Percentiles rank a stretch among this genome's conserved stretches.
Conservation (phyloP, 768 basidiomycete species). For the Russula emetica region DNA sequence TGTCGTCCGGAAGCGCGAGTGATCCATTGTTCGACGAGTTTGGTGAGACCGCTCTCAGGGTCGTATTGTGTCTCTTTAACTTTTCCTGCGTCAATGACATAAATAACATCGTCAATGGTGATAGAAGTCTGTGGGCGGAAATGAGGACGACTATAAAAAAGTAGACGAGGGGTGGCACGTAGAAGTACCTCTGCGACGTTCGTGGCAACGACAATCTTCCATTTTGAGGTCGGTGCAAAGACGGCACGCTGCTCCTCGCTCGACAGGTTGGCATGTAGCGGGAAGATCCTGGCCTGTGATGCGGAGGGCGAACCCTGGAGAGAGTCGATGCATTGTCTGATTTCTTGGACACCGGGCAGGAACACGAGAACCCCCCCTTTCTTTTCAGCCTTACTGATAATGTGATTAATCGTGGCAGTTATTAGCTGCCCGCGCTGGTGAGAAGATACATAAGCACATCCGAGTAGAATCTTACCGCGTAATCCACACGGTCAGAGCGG, state of each 20-base stretch:
- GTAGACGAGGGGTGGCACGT: background rate
- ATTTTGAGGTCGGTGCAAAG: slow-evolving; percentile 56
- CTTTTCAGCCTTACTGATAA: slow-evolving; percentile 46
- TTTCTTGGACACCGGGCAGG: slow-evolving; percentile 86
- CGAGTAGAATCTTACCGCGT: slow-evolving; percentile 45
- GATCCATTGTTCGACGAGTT: slow-evolving; percentile 75
- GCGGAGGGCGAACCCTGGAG: slow-evolving; percentile 39
- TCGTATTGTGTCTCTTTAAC: slow-evolving; percentile 81
- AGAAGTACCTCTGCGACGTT: slow-evolving; percentile 80
- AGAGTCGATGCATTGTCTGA: slow-evolving; percentile 67
- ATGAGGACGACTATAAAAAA: background rate
- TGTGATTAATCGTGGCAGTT: slow-evolving; percentile 58
- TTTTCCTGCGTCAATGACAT: slow-evolving; percentile 79
- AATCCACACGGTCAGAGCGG: slow-evolving; percentile 65
- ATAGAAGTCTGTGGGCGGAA: slow-evolving; percentile 63
- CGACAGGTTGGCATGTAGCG: slow-evolving; percentile 86
- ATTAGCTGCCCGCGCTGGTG: slow-evolving; percentile 16
- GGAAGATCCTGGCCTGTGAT: slow-evolving; percentile 53
- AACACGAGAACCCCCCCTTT: slow-evolving; percentile 79
- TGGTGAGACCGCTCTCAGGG: slow-evolving; percentile 64
- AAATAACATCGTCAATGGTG: slow-evolving; percentile 84
- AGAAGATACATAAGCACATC: background rate
- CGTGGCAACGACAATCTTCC: slow-evolving; percentile 87
- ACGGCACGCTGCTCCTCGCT: slow-evolving; percentile 78
- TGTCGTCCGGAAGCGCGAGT: slow-evolving; percentile 77